Base-by-base conservation (phyloP, 495 filamentous ascomycete species). In the Emericellopsis terricola region DNA sequence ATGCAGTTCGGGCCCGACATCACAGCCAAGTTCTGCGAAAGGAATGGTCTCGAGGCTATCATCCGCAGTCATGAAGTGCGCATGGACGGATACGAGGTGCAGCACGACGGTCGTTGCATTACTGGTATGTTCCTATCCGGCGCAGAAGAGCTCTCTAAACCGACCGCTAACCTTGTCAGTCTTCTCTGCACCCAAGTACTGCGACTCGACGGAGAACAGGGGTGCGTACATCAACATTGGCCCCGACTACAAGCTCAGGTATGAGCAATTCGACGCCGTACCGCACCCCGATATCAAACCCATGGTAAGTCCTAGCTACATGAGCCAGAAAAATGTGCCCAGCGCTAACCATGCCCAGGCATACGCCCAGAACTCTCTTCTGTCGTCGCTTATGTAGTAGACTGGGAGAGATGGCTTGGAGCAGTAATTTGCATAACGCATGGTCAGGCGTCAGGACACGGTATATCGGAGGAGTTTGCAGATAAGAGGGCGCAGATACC, bases 141-240 rank as follows among this genome's bases (percentile, higher is more conserved):
- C n/a, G n/a, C n/a, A n/a, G n/a, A n/a, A n/a, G n/a, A n/a, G n/a
- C n/a, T n/a, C 15, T 7, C 13, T 33, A 33, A 33, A 34, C 11
- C 19, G 19, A 13, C 11, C 19, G 1, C 50, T 55, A 42, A 55
- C 30, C 16, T 27, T n/a, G 28, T 16, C 38, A 69, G 89, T 99
- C 43, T 99, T 99, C 62, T 96, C 89, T 11, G 89, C 89, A 8
- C 89, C 89, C 19, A 91, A 76, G 53, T 99, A 99, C 53, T 96
- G 92, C 61, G 89, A 99, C 50, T 77, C 78, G 42, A 94, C 89
- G 1, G 86, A 93, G 53, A 99, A 99, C 57, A 92, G 85, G 63
- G 89, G 89, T 36, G 89, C 89, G 3, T 99, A 89, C 52, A 99
- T 99, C 68, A 96, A 96, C 57, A 79, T 99, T 46, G 81, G 82